Evolutionary conservation across 2,329 filamentous ascomycete genomes (phyloP), one percentile per base, ranked within the genome.

Genomic region (Blastomyces percursus): DNA sequence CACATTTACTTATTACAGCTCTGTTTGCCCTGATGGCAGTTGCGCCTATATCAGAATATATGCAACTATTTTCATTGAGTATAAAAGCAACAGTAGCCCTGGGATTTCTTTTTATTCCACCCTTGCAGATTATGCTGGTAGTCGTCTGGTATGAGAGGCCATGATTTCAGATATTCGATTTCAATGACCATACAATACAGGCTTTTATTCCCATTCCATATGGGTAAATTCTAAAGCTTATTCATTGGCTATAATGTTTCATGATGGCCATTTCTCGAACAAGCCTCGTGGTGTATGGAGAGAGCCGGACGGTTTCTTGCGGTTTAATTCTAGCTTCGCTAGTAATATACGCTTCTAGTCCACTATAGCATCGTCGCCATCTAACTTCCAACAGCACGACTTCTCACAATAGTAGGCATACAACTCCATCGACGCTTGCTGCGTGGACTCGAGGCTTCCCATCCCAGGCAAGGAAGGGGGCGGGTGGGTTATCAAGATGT

Each of bases 401-500:
- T n/a, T n/a, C n/a, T n/a, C n/a, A n/a, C n/a, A n/a, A n/a, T n/a
- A 30, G 27, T 4, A 30, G 27, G 2, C 27, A 30, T 30, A 30
- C 27, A 30, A 30, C 27, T 30, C 27, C 27, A 30, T 30, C 4
- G 27, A 30, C 27, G 27, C 27, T 30, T 30, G 27, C 27, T 30
- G 27, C 27, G 27, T 4, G 27, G 4, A 30, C 27, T 30, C 27
- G 27, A 30, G 27, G 27, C 27, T 71, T 2, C 68, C 69, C 7
- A 64, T 62, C 19, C 70, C 68, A 68, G 66, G 67, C 3, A 67
- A 70, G 62, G 38, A 48, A 3, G 14, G 70, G 35, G 69, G 48
- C 70, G 70, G 48, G 67, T 71, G 30, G 62, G 62, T 16, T 65
- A 67, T 30, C 66, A 66, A 58, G 64, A 70, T 62, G 61, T 70